Evolutionary conservation across 164 flowering plant species (phyloP).

Genomic region (Vitis vinifera): ASM3070453v1 NC_081822.1:715001-715500

Average conservation of each 20-base stretch:
- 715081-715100: too few relatives aligned
- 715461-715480: too few relatives aligned
- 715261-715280: constrained; percentile 81
- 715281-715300: constrained; percentile 74
- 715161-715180: constrained; percentile 99
- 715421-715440: background rate
- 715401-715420: background rate
- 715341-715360: constrained; percentile 74
- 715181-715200: constrained; percentile 80
- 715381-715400: background rate
- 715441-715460: too few relatives aligned
- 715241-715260: constrained; percentile 61
- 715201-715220: constrained; percentile 64
- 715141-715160: constrained; percentile 26
- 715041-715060: too few relatives aligned
- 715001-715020: too few relatives aligned
- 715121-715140: constrained; percentile 3
- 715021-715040: too few relatives aligned
- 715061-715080: too few relatives aligned
- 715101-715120: background rate
- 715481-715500: too few relatives aligned
- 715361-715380: constrained; percentile 55
- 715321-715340: constrained; percentile 96
- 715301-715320: constrained; percentile 70
- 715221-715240: constrained; percentile 69